Evolutionary conservation across 352 stramenopile species (phyloP), one percentile per base, ranked within the genome.

Genomic region (Phytophthora megakarya): DNA sequence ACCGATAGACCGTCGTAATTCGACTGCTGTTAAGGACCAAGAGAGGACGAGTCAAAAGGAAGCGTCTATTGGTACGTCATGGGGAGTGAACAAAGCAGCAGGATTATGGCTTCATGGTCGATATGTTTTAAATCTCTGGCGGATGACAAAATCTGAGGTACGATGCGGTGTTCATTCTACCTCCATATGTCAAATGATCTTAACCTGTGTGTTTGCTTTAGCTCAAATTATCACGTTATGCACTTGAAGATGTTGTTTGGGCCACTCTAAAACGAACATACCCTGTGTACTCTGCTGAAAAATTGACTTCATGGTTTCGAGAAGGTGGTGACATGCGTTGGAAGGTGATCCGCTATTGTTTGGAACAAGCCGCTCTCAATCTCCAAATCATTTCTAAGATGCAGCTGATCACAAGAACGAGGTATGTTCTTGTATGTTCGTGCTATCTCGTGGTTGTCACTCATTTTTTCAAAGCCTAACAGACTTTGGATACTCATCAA

Each of bases 41-140:
- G 59, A 75, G 0, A 61, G 57, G 18, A 67, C 55, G 2, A 73
- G 67, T 15, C 51, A 70, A 63, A 70, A 51, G 3, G 64, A 87
- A 48, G 73, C 59, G 16, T 89, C 83, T 0, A 88, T 93, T 37
- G 87, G 84, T n/a, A 90, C 84, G 26, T 73, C 60, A 1, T 93
- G 85, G 81, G 84, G 84, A 35, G 74, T 93, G 22, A 90, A 81
- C 25, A 96, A 95, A 51, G 84, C 88, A 12, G 87, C 88, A 15
- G 91, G 92, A 0, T 61, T 98, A 32, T 98, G 89, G 88, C 74
- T 98, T 33, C 85, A 93, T 38, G 93, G 93, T 0, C 79, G 94
- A 12, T 89, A 94, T 49, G 82, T 98, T 44, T 61, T 98, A 3
- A 98, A 98, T 70, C 59, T 97, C n/a, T 98, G 94, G 94, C 79